A percentile compares a stretch with the other conserved stretches of the same genome.
phyloP scores from a whole-genome alignment of 78 protist species.

The Dictyostelium discoideum region dicty_2.7 NC_007088.5:3632501-3633000 shows the following conservation, averaged over 20 bases:
- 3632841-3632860: background rate
- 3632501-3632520: too few relatives aligned
- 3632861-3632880: background rate
- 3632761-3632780: slow-evolving; percentile 41
- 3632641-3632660: slow-evolving; percentile 8
- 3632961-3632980: background rate
- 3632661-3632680: slow-evolving; percentile 14
- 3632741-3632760: slow-evolving; percentile 21
- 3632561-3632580: background rate
- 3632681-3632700: slow-evolving; percentile 58
- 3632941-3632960: background rate
- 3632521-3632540: too few relatives aligned
- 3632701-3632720: slow-evolving; percentile 58
- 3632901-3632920: too few relatives aligned
- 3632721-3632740: slow-evolving; percentile 48
- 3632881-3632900: background rate
- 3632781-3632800: slow-evolving; percentile 20
- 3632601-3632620: slow-evolving; percentile 19
- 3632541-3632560: too few relatives aligned
- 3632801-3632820: slow-evolving; percentile 37
- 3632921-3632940: background rate
- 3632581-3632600: background rate
- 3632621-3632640: slow-evolving; percentile 5
- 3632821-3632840: background rate
- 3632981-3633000: background rate